Percentiles rank a stretch among this genome's conserved stretches.
Evolutionary conservation across 805 yeast genomes (phyloP).

Genomic region (Pichia heedii): DNA sequence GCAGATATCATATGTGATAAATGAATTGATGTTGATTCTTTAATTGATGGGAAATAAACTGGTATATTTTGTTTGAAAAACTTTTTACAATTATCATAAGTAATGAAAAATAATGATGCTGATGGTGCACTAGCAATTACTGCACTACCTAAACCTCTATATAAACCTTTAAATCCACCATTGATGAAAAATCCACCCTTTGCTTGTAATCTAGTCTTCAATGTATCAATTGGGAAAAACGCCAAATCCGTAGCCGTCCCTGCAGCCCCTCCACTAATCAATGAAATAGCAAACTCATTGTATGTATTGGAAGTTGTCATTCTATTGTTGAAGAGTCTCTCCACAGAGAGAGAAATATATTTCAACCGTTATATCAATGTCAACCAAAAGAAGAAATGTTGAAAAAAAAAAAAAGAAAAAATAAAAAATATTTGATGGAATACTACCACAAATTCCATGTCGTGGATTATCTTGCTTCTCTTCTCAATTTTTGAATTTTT

Average conservation of each 20-base stretch:
- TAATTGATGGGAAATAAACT: constrained; percentile 12
- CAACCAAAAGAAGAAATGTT: too few species aligned
- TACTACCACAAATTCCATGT: too few species aligned
- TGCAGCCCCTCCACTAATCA: constrained; percentile 80
- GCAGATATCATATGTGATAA: constrained; percentile 80
- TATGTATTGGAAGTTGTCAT: neutral
- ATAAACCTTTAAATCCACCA: constrained; percentile 91
- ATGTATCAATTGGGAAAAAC: constrained; percentile 92
- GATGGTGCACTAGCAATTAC: constrained; percentile 92
- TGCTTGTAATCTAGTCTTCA: constrained; percentile 92
- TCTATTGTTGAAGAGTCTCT: too few species aligned
- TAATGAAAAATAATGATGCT: constrained; percentile 67
- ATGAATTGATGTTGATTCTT: constrained; percentile 26
- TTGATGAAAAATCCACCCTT: constrained; percentile 86
- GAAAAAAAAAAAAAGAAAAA: too few species aligned
- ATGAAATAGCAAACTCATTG: constrained; percentile 9
- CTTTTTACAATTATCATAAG: constrained; percentile 70
- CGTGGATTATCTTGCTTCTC: too few species aligned
- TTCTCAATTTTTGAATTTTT: too few species aligned
- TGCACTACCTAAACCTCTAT: constrained; percentile 87
- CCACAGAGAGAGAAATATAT: too few species aligned
- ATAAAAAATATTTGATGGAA: too few species aligned
- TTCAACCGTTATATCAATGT: too few species aligned
- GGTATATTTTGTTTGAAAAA: constrained; percentile 19
- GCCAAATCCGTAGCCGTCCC: constrained; percentile 94